A percentile compares a stretch with the other conserved stretches of the same genome.
Conservation (phyloP, 2,329 filamentous ascomycete species). For the Fusarium begoniae region DNA sequence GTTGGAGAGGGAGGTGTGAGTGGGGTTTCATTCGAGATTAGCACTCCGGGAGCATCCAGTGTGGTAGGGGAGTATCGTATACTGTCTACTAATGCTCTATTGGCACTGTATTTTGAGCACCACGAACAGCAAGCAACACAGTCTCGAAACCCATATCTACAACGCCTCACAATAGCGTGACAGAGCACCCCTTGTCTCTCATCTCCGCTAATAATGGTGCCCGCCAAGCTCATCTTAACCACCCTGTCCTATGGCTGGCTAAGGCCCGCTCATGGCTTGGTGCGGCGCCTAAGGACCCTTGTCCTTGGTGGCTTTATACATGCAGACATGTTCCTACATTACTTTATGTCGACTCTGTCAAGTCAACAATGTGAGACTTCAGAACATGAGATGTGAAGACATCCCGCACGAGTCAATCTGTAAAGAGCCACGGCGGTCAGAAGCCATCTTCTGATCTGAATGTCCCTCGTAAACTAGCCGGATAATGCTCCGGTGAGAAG, state of each 20-base stretch:
- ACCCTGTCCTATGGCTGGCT: conserved; percentile 36
- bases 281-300: conserved; percentile 41
- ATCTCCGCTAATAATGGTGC: conserved; percentile 46
- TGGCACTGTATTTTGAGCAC: conserved; percentile 3
- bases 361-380: conserved; percentile 1
- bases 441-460: not conserved
- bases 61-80: conserved; percentile 43
- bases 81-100: not conserved
- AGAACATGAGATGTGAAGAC: conserved; percentile 4
- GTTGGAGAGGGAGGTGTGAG: conserved; percentile 50
- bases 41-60: conserved; percentile 43
- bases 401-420: not conserved
- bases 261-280: conserved; percentile 31
- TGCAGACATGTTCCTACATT: conserved; percentile 14
- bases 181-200: conserved; percentile 36
- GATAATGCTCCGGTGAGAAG: not conserved
- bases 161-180: conserved; percentile 24
- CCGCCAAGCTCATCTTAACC: conserved; percentile 45
- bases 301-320: conserved; percentile 6
- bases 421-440: not conserved
- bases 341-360: conserved; percentile 11
- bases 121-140: not conserved
- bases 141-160: not conserved
- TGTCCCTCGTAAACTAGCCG: not conserved
- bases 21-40: conserved; percentile 56